Percentiles rank a stretch among this genome's conserved stretches.
These are phyloP conservation scores for Cladophialophora yegresii DNA, from an alignment of 2,329 filamentous ascomycete genomes.

Conservation along the genomic window DNA sequence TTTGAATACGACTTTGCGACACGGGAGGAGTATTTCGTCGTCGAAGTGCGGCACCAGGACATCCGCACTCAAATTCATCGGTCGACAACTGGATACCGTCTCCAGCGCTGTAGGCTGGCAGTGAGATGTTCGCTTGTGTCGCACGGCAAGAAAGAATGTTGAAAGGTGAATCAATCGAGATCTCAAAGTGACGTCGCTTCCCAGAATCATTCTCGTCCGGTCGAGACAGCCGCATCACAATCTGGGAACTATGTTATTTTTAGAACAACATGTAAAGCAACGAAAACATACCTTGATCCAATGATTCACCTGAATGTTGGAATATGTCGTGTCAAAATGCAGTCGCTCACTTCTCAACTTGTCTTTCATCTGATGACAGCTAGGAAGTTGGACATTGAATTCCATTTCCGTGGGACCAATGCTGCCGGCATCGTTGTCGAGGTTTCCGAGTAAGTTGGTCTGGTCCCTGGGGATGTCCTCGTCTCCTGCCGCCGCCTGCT, in stretches of 20 bases:
- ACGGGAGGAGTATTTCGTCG: constrained; percentile 39
- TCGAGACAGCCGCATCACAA: constrained; percentile 89
- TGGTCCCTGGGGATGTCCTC: constrained; percentile 57
- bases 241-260: constrained; percentile 52
- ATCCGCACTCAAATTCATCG: constrained; percentile 65
- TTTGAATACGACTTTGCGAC: constrained; percentile 23
- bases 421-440: constrained; percentile 69
- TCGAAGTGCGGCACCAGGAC: constrained; percentile 63
- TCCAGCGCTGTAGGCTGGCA: constrained; percentile 74
- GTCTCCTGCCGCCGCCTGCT: constrained; percentile 58
- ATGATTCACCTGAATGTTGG: constrained; percentile 90
- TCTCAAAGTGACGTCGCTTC: constrained; percentile 87
- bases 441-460: constrained; percentile 76
- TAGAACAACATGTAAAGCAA: background rate
- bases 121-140: constrained; percentile 83
- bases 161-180: constrained; percentile 93
- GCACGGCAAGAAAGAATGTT: constrained; percentile 90
- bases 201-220: constrained; percentile 74
- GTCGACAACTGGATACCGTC: constrained; percentile 54
- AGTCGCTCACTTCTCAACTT: constrained; percentile 67
- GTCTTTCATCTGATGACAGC: constrained; percentile 77
- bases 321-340: constrained; percentile 89
- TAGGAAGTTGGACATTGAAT: constrained; percentile 88
- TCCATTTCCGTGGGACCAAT: constrained; percentile 92
- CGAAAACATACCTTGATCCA: constrained; percentile 77